phyloP scores from a whole-genome alignment of 768 basidiomycete species.

The Leccinum ochraceum region DNA sequence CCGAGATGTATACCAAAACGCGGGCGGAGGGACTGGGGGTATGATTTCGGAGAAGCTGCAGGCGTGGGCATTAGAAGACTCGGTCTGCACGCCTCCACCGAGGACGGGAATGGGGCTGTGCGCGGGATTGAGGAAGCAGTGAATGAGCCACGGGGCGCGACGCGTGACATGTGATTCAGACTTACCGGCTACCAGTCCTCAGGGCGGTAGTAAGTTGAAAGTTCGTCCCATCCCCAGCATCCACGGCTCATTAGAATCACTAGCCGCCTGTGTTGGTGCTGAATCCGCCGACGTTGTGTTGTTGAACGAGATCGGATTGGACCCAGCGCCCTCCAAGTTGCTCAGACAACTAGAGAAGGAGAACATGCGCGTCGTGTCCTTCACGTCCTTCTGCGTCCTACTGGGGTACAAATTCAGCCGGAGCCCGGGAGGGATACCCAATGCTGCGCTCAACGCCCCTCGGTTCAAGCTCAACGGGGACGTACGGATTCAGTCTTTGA shows the following conservation, averaged over 20 bases:
- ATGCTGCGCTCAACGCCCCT: slow-evolving; percentile 75
- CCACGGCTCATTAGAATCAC: neutral
- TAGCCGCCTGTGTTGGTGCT: slow-evolving; percentile 46
- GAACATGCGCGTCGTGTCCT: slow-evolving; percentile 63
- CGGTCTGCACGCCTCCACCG: slow-evolving; percentile 69
- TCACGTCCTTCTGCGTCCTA: slow-evolving; percentile 90
- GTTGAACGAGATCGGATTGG: slow-evolving; percentile 88
- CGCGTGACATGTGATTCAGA: no score
- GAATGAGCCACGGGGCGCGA: no score
- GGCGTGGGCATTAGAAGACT: neutral
- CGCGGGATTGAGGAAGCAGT: no score
- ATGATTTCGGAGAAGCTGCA: slow-evolving; percentile 87
- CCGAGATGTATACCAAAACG: slow-evolving; percentile 39
- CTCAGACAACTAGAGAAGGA: slow-evolving; percentile 51
- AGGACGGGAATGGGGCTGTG: slow-evolving; percentile 47
- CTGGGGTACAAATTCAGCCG: slow-evolving; percentile 93
- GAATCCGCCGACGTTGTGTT: slow-evolving; percentile 62
- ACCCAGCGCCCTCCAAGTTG: slow-evolving; percentile 73
- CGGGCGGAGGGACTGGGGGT: slow-evolving; percentile 85
- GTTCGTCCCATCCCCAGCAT: neutral
- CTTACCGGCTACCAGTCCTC: no score
- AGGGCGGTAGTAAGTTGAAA: no score
- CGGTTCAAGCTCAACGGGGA: slow-evolving; percentile 57
- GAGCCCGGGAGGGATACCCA: slow-evolving; percentile 85
- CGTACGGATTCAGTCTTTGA: slow-evolving; percentile 38